Evolutionary conservation across 2,329 filamentous ascomycete genomes (phyloP).

Genomic region (Pestalotiopsis sp.): DNA sequence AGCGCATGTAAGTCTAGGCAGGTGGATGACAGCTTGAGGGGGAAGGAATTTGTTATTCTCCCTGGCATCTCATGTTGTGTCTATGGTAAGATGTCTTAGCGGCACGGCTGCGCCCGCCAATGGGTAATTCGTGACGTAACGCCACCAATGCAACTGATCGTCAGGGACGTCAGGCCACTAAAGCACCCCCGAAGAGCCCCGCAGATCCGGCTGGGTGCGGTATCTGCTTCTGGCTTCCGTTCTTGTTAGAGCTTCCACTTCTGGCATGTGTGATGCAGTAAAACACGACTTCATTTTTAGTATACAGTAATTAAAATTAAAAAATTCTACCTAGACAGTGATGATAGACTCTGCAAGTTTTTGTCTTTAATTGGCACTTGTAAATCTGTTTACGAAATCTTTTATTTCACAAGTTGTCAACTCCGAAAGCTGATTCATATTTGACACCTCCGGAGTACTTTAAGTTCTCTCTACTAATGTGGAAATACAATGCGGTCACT

Average conservation of each 20-base stretch:
- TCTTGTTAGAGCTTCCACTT: background rate
- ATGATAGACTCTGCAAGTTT: no score
- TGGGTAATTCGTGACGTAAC: conserved; percentile 2
- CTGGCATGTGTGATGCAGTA: background rate
- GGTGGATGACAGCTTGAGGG: background rate
- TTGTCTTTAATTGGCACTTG: no score
- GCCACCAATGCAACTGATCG: background rate
- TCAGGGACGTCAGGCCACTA: background rate
- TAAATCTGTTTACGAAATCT: no score
- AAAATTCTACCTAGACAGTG: no score
- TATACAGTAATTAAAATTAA: no score
- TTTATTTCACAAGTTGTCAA: no score
- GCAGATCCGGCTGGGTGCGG: background rate
- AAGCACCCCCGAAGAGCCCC: background rate
- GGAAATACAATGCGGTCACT: no score
- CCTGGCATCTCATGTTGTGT: background rate
- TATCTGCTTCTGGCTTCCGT: background rate
- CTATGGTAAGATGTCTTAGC: background rate
- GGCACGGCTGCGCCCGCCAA: background rate
- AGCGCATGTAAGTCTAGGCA: background rate
- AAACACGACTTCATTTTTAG: background rate
- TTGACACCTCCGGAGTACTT: no score
- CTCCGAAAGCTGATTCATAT: no score
- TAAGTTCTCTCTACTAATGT: no score
- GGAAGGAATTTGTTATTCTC: background rate